Evolutionary conservation across 1,284 basidiomycete genomes (phyloP), one percentile per base, ranked within the genome.

Genomic region (Malassezia brasiliensis): DNA sequence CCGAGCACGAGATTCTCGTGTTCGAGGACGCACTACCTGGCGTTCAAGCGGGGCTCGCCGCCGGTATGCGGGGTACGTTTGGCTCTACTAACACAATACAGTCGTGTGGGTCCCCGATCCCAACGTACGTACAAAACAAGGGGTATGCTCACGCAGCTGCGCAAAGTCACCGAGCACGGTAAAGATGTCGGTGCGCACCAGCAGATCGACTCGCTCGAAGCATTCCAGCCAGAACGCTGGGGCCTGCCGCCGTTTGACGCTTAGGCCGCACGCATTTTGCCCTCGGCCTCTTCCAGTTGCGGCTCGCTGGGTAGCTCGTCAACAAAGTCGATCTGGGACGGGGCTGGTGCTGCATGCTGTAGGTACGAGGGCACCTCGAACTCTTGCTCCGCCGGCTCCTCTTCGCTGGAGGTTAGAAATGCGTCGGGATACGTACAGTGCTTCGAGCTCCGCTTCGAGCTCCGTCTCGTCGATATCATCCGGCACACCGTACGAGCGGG

Each of bases 381-480:
- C 69, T 90, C 89, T 53, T 90, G 88, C 65, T 91, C 90, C 52
- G 82, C 85, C 22, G 79, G 73, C 2, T 74, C 75, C 2, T 79
- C 77, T 64, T 94, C 90, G 46, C 90, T 77, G 19, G 20, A 15
- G 22, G 32, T 37, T 11, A 40, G 53, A 6, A 34, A n/a, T 19
- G 15, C 32, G 32, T 7, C 35, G 37, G 12, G 39, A 17, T 14
- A 48, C 58, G 25, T 41, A 65, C 55, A 69, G 40, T 1, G 69
- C 70, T 53, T 73, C 72, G 36, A 72, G 52, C 36, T 93, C 93
- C 48, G 94, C 94, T 80, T 96, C 86, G 5, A 99, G 80, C 75
- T 98, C 94, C 12, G 86, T 88, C 76, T 99, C 93, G 78, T 99
- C 94, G 42, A 99, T 80, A 75, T 98, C 94, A 65, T 99, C 94